Evolutionary conservation across 129 eudicot species (phyloP).

Genomic region (Centrapalus pauciflorus): DNA sequence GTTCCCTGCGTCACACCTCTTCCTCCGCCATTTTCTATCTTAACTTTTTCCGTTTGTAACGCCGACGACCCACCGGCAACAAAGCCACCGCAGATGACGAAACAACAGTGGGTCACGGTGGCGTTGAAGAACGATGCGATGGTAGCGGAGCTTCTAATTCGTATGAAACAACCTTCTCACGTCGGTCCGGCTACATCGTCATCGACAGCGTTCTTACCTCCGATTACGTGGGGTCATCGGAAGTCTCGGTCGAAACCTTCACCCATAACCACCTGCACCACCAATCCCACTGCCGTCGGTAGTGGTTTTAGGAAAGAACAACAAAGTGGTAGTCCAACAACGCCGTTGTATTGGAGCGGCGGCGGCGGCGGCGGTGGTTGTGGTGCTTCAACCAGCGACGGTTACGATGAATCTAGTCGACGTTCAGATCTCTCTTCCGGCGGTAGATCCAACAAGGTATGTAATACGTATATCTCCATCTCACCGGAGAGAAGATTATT

Average conservation of each 20-base stretch:
- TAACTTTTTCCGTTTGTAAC: too few species aligned
- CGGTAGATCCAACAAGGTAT: slow-evolving; percentile 59
- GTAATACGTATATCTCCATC: background rate
- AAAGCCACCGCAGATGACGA: too few species aligned
- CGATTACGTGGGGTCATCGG: slow-evolving; percentile 43
- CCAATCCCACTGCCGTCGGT: background rate
- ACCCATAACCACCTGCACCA: background rate
- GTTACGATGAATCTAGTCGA: slow-evolving; percentile 32
- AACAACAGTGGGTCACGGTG: too few species aligned
- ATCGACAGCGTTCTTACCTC: slow-evolving; percentile 6
- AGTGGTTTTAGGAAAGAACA: slow-evolving; percentile 10
- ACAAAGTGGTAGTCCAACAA: slow-evolving; percentile 47
- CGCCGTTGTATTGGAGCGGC: slow-evolving; percentile 55
- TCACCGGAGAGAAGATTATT: background rate
- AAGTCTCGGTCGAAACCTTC: slow-evolving; percentile 40
- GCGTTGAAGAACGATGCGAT: slow-evolving; percentile 29
- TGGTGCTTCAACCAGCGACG: slow-evolving; percentile 32
- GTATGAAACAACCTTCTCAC: slow-evolving; percentile 28
- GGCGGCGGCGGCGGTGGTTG: slow-evolving; percentile 1
- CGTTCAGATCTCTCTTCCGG: slow-evolving; percentile 35
- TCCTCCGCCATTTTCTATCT: too few species aligned
- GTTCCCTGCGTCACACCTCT: too few species aligned
- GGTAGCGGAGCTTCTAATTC: slow-evolving; percentile 38
- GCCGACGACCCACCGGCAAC: too few species aligned
- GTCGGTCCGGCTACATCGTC: background rate